Evolutionary conservation across 2,329 filamentous ascomycete genomes (phyloP).

Genomic region (Claviceps sp.): DNA sequence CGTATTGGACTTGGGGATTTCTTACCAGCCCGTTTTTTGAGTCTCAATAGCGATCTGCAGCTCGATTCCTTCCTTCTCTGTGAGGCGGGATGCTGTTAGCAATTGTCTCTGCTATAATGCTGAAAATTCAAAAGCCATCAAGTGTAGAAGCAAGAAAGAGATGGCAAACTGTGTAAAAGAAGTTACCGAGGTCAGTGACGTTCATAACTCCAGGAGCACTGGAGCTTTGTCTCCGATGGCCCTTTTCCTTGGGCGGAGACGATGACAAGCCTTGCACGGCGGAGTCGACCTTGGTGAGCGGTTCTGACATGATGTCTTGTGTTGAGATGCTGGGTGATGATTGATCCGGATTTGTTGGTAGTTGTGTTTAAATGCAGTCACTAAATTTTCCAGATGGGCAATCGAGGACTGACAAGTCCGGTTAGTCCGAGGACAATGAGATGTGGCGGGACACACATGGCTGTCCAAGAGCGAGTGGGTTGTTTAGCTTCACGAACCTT

Average conservation of each 20-base stretch:
- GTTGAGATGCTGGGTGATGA: not conserved
- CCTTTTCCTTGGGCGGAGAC: constrained; percentile 53
- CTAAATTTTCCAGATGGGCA: not conserved
- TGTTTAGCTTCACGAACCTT: constrained; percentile 5
- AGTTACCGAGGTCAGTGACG: constrained; percentile 73
- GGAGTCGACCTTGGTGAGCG: constrained; percentile 81
- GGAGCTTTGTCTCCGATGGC: constrained; percentile 59
- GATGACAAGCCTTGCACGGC: constrained; percentile 67
- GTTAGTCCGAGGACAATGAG: not conserved
- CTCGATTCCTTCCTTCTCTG: constrained; percentile 62
- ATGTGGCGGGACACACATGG: not conserved
- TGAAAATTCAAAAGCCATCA: not conserved
- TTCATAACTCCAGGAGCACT: constrained; percentile 54
- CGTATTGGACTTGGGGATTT: constrained; percentile 1
- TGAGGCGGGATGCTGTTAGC: not conserved
- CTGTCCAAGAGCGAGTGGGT: not conserved
- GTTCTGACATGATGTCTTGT: constrained; percentile 26
- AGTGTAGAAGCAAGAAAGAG: not conserved
- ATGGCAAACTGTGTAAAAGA: not conserved
- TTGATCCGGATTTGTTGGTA: not conserved
- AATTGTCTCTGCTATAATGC: not conserved
- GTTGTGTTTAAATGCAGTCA: no score
- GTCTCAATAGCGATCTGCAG: constrained; percentile 68
- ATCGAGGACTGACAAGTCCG: not conserved
- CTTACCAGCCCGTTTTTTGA: constrained; percentile 79